Conservation (phyloP, 2,329 filamentous ascomycete species). For the Tolypocladium endophyticum region DNA sequence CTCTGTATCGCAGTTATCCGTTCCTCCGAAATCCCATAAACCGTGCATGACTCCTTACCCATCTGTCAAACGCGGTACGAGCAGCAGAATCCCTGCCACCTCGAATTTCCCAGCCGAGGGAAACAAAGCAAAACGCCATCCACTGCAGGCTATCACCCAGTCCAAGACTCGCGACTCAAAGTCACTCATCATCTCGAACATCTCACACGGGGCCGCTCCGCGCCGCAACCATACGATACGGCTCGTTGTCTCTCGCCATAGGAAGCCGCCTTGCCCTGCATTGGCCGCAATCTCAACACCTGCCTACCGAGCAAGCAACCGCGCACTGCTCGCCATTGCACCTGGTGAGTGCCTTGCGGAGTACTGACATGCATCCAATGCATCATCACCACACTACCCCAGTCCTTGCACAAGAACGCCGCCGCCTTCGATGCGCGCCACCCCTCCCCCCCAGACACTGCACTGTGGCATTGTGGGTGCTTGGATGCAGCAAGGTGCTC, state of each 20-base stretch:
- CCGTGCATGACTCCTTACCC: not conserved
- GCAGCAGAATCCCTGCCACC: not conserved
- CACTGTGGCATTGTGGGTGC: not conserved
- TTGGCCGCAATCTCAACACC: not conserved
- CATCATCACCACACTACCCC: not conserved
- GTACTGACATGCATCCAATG: constrained; percentile 1
- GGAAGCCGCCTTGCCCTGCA: not conserved
- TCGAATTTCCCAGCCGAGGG: constrained; percentile 1
- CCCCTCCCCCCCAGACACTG: not conserved
- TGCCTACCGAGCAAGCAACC: not conserved
- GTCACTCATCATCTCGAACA: not conserved
- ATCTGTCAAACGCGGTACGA: not conserved
- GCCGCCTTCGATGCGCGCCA: not conserved
- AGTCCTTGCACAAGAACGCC: not conserved
- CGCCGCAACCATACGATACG: not conserved
- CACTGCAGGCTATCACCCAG: not conserved
- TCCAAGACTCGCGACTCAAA: not conserved
- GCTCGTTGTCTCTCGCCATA: not conserved
- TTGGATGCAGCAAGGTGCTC: not conserved
- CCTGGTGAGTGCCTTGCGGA: not conserved
- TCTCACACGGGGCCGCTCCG: not conserved
- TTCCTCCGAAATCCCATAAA: not conserved
- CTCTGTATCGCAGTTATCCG: not conserved
- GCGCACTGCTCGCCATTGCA: not conserved
- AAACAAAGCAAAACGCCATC: not conserved